Evolutionary conservation across 2,329 filamentous ascomycete genomes (phyloP), one percentile per base, ranked within the genome.

Genomic region (Emericellopsis cladophorae): DNA sequence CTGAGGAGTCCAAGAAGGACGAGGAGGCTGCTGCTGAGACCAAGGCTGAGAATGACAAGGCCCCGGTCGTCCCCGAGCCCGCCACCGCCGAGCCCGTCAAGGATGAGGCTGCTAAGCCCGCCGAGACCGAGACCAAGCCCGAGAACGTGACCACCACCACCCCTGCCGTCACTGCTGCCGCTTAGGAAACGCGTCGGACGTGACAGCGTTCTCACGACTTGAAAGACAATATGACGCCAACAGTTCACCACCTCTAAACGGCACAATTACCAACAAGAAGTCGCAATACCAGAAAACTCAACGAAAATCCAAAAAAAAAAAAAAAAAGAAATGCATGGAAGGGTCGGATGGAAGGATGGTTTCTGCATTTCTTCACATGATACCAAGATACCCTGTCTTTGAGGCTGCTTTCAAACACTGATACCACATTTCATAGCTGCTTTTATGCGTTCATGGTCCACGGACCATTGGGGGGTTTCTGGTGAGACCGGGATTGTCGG

Each of bases 291-390:
- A 40, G 34, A 37, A 42, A 40, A 36, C 23, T 21, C 11, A 41
- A 31, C 22, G 39, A 42, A 36, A 49, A 44, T n/a, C 45, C 46
- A 37, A 31, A 46, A 49, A 51, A 50, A 51, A 51, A 52, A 54
- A 53, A 54, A 46, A 40, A 37, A 37, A 15, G 29, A 14, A 51
- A 52, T 49, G 53, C 52, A 56, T 58, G 56, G 54, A 57, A 58
- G 60, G 63, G 63, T 61, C 64, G 66, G 60, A 65, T 61, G 66
- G 64, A 60, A 58, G 59, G 59, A 63, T 52, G 55, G 66, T 65
- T 41, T 68, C 63, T 72, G 69, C 68, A 72, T 73, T 71, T 72
- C 55, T 60, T 61, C 56, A 56, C 56, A 60, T 62, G 60, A 63
- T 62, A 62, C 60, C 64, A 64, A 69, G 67, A 71, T 70, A 71